Base-by-base conservation (phyloP, 345 rosid species). In the Acer saccharum region DNA sequence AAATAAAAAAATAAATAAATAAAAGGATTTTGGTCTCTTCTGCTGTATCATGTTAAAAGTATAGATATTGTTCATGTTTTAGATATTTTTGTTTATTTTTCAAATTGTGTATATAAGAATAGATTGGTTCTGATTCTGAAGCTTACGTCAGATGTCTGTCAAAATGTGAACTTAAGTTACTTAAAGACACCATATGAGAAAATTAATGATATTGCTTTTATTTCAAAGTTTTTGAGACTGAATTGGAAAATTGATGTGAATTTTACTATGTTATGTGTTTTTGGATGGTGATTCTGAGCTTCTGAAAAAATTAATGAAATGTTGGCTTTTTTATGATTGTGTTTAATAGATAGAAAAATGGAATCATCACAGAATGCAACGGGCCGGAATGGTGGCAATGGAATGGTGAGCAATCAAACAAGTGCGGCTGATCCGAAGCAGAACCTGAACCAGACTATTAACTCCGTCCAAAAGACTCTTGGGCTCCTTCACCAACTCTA, bases 401-500 rank as follows among this genome's bases (percentile, higher is more conserved):
- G 89, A 57, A 57, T 84, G 68, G 65, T 85, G 2, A 88, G 77
- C 73, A 76, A 76, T 67, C 90, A 80, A 83, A 58, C 81, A 20
- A 86, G 61, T 48, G 91, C 89, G 57, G 55, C 50, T 35, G 96
- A 90, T 74, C 86, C 96, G 10, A 95, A 93, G 88, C 89, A 89
- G 84, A 91, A 88, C 75, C 83, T 92, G 75, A 90, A 80, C 79
- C 88, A 90, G 75, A 97, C 92, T 55, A 86, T 90, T 32, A 91
- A 85, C 79, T 94, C 98, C 17, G 89, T 91, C 41, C 90, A 91
- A 86, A 92, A 90, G 79, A 94, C 84, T 14, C 80, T 92, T 39
- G 97, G 94, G n/a, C 94, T 90, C 77, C 86, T 94, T 69, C 98
- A 94, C 75, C 97, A 91, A 87, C 88, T 94, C 75, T 85, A 89